A percentile compares a stretch with the other conserved stretches of the same genome.
Evolutionary conservation across 164 flowering plant species (phyloP).

Genomic region (Amborella trichopoda): DNA sequence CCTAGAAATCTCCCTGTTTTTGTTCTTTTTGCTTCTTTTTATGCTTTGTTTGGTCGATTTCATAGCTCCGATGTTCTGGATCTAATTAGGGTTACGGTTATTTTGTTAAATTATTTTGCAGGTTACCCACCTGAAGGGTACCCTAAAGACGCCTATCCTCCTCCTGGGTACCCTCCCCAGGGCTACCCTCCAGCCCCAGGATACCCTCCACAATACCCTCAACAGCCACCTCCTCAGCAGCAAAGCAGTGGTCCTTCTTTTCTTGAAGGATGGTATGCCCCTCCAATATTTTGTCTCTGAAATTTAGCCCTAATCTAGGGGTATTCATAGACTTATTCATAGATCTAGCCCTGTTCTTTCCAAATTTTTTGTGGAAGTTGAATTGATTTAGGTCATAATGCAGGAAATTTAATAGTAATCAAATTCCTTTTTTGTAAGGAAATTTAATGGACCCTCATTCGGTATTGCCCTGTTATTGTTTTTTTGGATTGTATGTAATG

Average conservation of each 20-base stretch:
- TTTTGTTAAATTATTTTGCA: slow-evolving; percentile 6
- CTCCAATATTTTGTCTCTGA: too few relatives aligned
- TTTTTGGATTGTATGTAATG: too few relatives aligned
- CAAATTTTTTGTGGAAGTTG: too few relatives aligned
- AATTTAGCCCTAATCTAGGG: too few relatives aligned
- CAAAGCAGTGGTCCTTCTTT: slow-evolving; percentile 18
- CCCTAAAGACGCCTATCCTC: slow-evolving; percentile 71
- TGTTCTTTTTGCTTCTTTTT: background rate
- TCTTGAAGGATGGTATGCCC: slow-evolving; percentile 52
- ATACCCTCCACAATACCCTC: slow-evolving; percentile 27
- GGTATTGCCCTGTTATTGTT: too few relatives aligned
- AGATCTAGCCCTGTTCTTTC: too few relatives aligned
- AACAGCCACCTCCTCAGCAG: slow-evolving; percentile 30
- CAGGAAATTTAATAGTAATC: too few relatives aligned
- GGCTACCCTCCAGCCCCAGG: slow-evolving; percentile 30
- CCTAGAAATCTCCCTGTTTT: too few relatives aligned
- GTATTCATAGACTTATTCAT: too few relatives aligned
- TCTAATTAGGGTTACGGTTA: background rate
- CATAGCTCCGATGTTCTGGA: background rate
- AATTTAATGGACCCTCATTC: too few relatives aligned
- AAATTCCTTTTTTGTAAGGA: too few relatives aligned
- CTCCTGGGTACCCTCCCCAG: slow-evolving; percentile 45
- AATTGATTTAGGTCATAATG: too few relatives aligned
- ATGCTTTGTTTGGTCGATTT: slow-evolving; percentile 1
- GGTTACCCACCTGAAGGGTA: slow-evolving; percentile 76